Base-by-base conservation (phyloP, 1,139 yeast species). In the Lodderomyces theae region DNA sequence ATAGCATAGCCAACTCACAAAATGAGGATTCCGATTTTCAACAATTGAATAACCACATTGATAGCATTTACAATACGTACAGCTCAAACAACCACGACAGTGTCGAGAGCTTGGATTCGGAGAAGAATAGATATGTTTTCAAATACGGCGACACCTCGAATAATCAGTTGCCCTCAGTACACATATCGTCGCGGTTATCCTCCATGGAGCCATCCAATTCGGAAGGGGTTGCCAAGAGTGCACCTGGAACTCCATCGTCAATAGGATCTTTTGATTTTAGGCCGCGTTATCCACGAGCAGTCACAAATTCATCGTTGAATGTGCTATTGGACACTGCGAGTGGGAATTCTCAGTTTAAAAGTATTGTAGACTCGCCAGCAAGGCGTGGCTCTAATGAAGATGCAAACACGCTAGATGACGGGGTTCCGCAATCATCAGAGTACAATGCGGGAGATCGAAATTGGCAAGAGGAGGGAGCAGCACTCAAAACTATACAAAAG, bases 401-500 rank as follows among this genome's bases (percentile, higher is more conserved):
- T 5, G 25, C n/a, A 11, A 21, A 32, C 25, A 23, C 24, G 16
- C 13, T 21, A n/a, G 25, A 32, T 19, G 35, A 32, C 13, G 35
- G 26, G 13, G 22, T 32, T 4, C 35, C 35, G 3, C 21, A 12
- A 12, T 32, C 35, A 22, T 18, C 35, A 21, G 35, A 32, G 13
- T 32, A 32, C 13, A 15, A 16, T 25, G 42, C 49, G 10, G 37
- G 41, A 11, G 55, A 54, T 8, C 51, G 53, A 3, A 56, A 58
- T n/a, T 69, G 74, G 75, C 51, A 48, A 23, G 60, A 61, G 21
- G 55, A 52, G 35, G 74, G 76, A 2, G 69, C 73, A n/a, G 76
- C 77, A 1, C 56, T 59, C 12, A 53, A 54, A 35, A 51, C 48
- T n/a, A 45, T 64, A 0, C 42, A 53, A 3, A 53, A 56, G 1